Base-by-base conservation (phyloP, 106 monocot genomes). In the Platanthera guangdongensis region DNA sequence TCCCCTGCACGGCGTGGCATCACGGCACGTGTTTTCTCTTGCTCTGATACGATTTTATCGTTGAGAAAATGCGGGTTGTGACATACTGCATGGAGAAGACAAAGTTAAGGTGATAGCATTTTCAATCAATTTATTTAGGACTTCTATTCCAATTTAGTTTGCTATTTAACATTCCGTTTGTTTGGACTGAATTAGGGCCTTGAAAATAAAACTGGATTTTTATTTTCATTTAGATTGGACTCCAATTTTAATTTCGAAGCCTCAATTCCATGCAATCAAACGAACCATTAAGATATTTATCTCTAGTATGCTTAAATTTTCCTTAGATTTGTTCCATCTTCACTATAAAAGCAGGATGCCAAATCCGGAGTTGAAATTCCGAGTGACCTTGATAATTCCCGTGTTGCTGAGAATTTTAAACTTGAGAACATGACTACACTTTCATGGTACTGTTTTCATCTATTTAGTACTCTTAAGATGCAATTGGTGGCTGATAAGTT, bases 11-110 rank as follows among this genome's bases (percentile, higher is more conserved):
- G n/a, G n/a, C n/a, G n/a, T n/a, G n/a, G n/a, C n/a, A n/a, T n/a
- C n/a, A n/a, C n/a, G n/a, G n/a, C n/a, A n/a, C n/a, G n/a, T n/a
- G n/a, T n/a, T n/a, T n/a, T n/a, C n/a, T n/a, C n/a, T n/a, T n/a
- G n/a, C n/a, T n/a, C n/a, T n/a, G n/a, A n/a, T n/a, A n/a, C n/a
- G n/a, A n/a, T n/a, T n/a, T n/a, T n/a, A n/a, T n/a, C n/a, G n/a
- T n/a, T n/a, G n/a, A n/a, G n/a, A n/a, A n/a, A n/a, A n/a, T n/a
- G n/a, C n/a, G n/a, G n/a, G n/a, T n/a, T n/a, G n/a, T n/a, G n/a
- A n/a, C n/a, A n/a, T n/a, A n/a, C n/a, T n/a, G 8, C 74, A 70
- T 64, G 82, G 82, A 47, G 87, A 92, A 73, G 86, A 81, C 64
- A 84, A 75, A 9, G 13, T 47, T 21, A 86, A 85, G 88, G 91